These are phyloP conservation scores for Allium fistulosum DNA, from an alignment of 106 monocot species.

Conservation along the genomic window DNA sequence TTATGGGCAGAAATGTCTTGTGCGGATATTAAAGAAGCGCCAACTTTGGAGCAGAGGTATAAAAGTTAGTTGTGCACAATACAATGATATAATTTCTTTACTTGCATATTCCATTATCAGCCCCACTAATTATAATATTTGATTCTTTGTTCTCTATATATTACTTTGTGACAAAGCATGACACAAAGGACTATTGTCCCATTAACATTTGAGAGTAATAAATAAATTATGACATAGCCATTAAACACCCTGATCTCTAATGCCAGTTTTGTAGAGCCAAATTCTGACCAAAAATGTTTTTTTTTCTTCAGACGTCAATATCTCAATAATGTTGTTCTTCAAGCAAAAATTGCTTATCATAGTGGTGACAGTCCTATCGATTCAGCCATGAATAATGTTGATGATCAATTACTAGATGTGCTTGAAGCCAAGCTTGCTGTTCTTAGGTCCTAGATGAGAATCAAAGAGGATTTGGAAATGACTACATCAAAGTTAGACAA, in stretches of 20 bases:
- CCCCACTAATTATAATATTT: too few relatives aligned
- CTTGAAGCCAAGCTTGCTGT: slow-evolving; percentile 93
- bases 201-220: not conserved
- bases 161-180: too few relatives aligned
- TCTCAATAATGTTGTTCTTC: slow-evolving; percentile 76
- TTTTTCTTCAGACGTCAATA: slow-evolving; percentile 60
- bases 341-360: slow-evolving; percentile 69
- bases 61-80: too few relatives aligned
- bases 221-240: too few relatives aligned
- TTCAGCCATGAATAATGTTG: slow-evolving; percentile 28
- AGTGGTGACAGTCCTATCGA: slow-evolving; percentile 12
- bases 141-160: too few relatives aligned
- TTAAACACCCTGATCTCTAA: too few relatives aligned
- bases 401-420: slow-evolving; percentile 77
- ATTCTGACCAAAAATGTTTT: too few relatives aligned
- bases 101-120: too few relatives aligned
- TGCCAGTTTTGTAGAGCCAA: too few relatives aligned
- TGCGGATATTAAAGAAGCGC: slow-evolving; percentile 35
- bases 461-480: slow-evolving; percentile 68
- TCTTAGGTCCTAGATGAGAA: slow-evolving; percentile 71
- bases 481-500: slow-evolving; percentile 43
- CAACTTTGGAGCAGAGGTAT: slow-evolving; percentile 80
- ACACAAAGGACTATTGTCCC: too few relatives aligned
- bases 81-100: too few relatives aligned
- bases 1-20: slow-evolving; percentile 79